These are phyloP conservation scores for Diplosphaera chodatii DNA, from an alignment of 139 green algal genomes.

Conservation along the genomic window DNA sequence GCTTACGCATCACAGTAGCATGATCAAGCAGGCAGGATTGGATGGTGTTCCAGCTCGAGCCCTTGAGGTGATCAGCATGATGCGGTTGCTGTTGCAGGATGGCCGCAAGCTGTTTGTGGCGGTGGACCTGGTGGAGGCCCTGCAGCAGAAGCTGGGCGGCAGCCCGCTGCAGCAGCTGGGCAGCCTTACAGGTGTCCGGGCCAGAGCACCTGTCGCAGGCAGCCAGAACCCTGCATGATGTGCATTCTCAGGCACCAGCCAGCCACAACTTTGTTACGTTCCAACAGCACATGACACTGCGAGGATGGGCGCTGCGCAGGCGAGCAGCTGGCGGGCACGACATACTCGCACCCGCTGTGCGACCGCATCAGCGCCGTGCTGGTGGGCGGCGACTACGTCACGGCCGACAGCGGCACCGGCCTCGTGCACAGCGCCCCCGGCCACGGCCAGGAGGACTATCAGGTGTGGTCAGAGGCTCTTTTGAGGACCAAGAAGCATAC, in stretches of 20 bases:
- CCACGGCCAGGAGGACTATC: slow-evolving; percentile 97
- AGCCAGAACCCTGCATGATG: no score
- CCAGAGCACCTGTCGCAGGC: no score
- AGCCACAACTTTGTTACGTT: no score
- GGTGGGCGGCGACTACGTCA: slow-evolving; percentile 98
- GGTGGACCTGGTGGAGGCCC: slow-evolving; percentile 56
- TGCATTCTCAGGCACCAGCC: no score
- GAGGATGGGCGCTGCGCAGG: not conserved
- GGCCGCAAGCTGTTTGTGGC: slow-evolving; percentile 64
- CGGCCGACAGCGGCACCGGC: slow-evolving; percentile 91
- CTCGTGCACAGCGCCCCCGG: slow-evolving; percentile 95
- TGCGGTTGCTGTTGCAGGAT: slow-evolving; percentile 26
- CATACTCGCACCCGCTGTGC: slow-evolving; percentile 89
- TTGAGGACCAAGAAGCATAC: no score
- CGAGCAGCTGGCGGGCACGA: slow-evolving; percentile 64
- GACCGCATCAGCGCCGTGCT: slow-evolving; percentile 75
- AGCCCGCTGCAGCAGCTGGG: slow-evolving; percentile 35
- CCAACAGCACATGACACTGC: no score
- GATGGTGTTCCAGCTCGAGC: no score
- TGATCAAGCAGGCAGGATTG: not conserved
- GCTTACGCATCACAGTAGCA: no score
- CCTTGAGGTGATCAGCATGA: no score
- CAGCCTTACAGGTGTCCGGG: slow-evolving; percentile 53
- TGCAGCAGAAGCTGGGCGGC: slow-evolving; percentile 64
- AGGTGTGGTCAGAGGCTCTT: slow-evolving; percentile 34